Conservation (phyloP, 2,329 filamentous ascomycete species). For the Corinectria fuckeliana region DNA sequence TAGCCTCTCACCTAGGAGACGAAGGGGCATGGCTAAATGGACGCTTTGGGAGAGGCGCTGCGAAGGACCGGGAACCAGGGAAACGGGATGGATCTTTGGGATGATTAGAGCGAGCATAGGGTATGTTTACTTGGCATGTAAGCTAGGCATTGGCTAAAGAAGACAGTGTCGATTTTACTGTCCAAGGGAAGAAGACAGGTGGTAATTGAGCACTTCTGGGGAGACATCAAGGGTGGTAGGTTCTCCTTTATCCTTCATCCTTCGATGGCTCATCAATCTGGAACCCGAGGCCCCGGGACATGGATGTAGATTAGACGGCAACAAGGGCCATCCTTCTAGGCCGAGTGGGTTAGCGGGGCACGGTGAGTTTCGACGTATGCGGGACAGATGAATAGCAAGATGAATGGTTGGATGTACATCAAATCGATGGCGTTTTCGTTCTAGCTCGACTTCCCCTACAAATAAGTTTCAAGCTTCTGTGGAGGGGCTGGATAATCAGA, state of each 20-base stretch:
- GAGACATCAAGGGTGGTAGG: not conserved
- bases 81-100: constrained; percentile 23
- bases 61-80: constrained; percentile 13
- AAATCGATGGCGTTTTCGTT: not conserved
- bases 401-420: too few relatives aligned
- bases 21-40: constrained; percentile 3
- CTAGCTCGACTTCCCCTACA: not conserved
- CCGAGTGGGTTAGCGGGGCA: constrained; percentile 1
- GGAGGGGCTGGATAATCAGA: constrained; percentile 1
- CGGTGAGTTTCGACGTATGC: not conserved
- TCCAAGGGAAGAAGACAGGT: not conserved
- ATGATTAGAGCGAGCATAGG: constrained; percentile 35
- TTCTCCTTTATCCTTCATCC: not conserved
- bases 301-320: not conserved
- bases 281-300: constrained; percentile 1
- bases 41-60: constrained; percentile 25
- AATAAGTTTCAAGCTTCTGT: not conserved
- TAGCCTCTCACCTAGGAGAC: constrained; percentile 2
- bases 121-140: constrained; percentile 13
- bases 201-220: not conserved
- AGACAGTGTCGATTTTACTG: not conserved
- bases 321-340: too few relatives aligned
- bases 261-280: constrained; percentile 9
- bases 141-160: constrained; percentile 5
- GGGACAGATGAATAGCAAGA: not conserved